These are phyloP conservation scores for Venustampulla echinocandica DNA, from an alignment of 495 filamentous ascomycete species.

Conservation along the genomic window DNA sequence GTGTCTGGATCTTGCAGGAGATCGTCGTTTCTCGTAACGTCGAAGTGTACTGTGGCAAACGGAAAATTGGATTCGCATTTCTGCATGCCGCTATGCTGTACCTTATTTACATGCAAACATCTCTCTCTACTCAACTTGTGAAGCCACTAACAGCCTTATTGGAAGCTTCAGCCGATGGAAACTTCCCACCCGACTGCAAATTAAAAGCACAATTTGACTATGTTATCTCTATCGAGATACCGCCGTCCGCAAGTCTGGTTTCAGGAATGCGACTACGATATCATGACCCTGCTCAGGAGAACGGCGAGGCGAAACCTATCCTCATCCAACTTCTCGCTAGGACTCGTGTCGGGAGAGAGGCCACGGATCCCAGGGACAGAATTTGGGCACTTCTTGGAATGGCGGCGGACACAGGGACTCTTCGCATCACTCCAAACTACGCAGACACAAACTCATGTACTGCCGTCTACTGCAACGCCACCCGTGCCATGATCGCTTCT, in stretches of 20 bases:
- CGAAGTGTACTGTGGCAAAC: background rate
- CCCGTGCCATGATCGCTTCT: background rate
- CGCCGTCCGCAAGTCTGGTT: background rate
- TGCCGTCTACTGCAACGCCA: background rate
- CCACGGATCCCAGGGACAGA: conserved; percentile 1
- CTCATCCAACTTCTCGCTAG: background rate
- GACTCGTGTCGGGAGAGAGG: background rate
- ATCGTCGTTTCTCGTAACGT: conserved; percentile 3
- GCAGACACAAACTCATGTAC: background rate
- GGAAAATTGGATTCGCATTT: background rate
- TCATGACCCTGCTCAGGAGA: background rate
- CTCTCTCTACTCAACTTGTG: background rate
- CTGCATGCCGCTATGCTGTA: background rate
- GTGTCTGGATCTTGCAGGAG: conserved; percentile 6
- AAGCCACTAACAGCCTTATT: background rate
- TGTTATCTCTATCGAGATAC: background rate
- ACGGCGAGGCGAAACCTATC: background rate
- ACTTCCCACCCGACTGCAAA: background rate
- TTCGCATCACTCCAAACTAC: conserved; percentile 2
- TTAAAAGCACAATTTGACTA: background rate
- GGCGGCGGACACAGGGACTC: background rate
- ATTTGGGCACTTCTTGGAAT: conserved; percentile 7
- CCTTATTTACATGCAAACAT: background rate
- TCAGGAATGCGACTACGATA: background rate
- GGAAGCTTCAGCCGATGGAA: background rate